Evolutionary conservation across 1,284 basidiomycete genomes (phyloP).

Genomic region (Ganoderma resinaceum): DNA sequence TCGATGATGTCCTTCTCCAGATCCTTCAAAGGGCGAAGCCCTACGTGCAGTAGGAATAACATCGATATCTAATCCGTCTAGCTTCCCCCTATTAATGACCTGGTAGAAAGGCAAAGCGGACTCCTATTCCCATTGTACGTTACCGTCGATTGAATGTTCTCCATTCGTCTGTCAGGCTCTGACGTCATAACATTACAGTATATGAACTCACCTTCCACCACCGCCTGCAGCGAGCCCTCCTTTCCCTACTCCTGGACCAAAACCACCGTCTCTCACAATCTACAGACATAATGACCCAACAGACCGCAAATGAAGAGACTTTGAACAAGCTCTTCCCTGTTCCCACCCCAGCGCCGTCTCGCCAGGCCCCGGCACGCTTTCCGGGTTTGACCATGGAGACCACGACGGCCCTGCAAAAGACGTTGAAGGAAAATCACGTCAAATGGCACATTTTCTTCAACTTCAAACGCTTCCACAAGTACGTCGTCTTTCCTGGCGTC

Average conservation of each 20-base stretch:
- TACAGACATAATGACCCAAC: constrained; percentile 1
- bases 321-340: constrained; percentile 30
- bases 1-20: too few relatives aligned
- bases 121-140: not conserved
- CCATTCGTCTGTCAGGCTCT: not conserved
- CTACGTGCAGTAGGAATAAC: not conserved
- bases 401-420: constrained; percentile 48
- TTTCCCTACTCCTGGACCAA: not conserved
- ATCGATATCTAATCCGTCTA: not conserved
- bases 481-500: constrained; percentile 10
- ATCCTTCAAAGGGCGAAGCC: not conserved
- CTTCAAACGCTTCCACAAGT: constrained; percentile 63
- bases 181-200: not conserved
- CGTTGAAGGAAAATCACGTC: constrained; percentile 62
- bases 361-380: constrained; percentile 39
- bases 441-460: constrained; percentile 72
- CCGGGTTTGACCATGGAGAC: constrained; percentile 59
- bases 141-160: not conserved
- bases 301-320: not conserved
- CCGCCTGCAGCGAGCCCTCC: not conserved
- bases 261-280: not conserved
- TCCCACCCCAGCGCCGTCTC: constrained; percentile 18
- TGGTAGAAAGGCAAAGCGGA: not conserved
- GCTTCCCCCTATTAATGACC: not conserved
- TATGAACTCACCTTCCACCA: not conserved